phyloP scores from a whole-genome alignment of 176 grass and related monocot species.

The Dactylis glomerata region DNA sequence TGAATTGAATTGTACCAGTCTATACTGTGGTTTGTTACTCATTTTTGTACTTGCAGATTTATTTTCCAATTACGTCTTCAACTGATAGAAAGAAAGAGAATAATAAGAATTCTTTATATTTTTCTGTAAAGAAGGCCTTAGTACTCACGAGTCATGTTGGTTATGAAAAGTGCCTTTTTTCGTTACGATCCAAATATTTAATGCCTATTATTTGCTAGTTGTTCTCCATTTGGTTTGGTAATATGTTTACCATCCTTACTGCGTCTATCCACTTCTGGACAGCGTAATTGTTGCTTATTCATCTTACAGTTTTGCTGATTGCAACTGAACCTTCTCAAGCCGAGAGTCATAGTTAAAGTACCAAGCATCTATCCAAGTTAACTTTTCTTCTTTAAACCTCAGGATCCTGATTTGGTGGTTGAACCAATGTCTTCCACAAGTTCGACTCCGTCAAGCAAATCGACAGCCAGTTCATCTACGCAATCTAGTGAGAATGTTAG shows the following conservation, averaged over 20 bases:
- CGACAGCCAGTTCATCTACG: slow-evolving; percentile 50
- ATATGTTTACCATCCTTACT: neutral
- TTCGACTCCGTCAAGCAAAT: slow-evolving; percentile 51
- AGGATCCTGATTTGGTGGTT: slow-evolving; percentile 82
- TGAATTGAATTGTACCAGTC: no score
- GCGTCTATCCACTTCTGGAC: neutral
- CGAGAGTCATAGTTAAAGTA: slow-evolving; percentile 14
- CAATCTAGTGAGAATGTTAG: slow-evolving; percentile 49
- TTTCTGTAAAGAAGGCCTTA: neutral
- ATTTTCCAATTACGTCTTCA: no score
- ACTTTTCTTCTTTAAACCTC: slow-evolving; percentile 15
- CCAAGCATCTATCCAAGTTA: neutral
- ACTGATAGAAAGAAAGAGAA: no score
- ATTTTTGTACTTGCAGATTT: no score
- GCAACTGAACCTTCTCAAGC: neutral
- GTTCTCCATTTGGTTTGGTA: neutral
- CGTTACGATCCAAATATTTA: neutral
- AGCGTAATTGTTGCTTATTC: neutral
- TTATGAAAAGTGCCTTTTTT: neutral
- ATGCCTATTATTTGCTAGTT: neutral
- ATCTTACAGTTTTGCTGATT: slow-evolving; percentile 2
- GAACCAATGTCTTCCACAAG: slow-evolving; percentile 65
- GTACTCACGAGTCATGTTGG: neutral
- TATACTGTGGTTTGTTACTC: no score
- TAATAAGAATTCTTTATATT: no score